A percentile compares a stretch with the other conserved stretches of the same genome.
phyloP scores from a whole-genome alignment of 306 rosid genomes.

The Cicer arietinum region DNA sequence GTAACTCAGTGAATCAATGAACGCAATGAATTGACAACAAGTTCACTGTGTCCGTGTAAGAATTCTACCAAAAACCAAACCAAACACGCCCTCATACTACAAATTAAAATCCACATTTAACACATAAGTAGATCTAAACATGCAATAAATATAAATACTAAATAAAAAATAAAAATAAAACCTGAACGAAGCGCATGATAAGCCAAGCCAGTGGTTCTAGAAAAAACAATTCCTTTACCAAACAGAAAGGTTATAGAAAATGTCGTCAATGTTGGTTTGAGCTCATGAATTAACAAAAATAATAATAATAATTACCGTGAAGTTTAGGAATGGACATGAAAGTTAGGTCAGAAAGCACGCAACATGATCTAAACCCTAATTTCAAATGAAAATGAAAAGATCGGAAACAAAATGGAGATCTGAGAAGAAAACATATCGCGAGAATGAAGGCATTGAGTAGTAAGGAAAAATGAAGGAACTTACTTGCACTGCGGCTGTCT shows the following conservation, averaged over 20 bases:
- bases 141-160: neutral
- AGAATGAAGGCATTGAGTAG: neutral
- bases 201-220: neutral
- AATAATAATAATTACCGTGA: neutral
- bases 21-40: no score
- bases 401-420: neutral
- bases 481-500: conserved; percentile 22
- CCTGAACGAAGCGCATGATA: neutral
- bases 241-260: neutral
- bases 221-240: no score
- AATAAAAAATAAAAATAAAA: neutral
- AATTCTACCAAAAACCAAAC: neutral
- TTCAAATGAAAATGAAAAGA: no score
- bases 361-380: conserved; percentile 18
- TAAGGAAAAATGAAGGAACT: conserved; percentile 1
- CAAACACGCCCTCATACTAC: neutral
- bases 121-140: conserved; percentile 12
- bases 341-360: neutral
- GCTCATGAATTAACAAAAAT: neutral
- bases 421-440: neutral
- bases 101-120: neutral
- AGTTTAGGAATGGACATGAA: neutral
- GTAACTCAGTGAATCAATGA: no score
- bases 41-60: no score
- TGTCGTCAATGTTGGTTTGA: neutral